phyloP scores from a whole-genome alignment of 768 basidiomycete species.

The Tricholoma terreum region DNA sequence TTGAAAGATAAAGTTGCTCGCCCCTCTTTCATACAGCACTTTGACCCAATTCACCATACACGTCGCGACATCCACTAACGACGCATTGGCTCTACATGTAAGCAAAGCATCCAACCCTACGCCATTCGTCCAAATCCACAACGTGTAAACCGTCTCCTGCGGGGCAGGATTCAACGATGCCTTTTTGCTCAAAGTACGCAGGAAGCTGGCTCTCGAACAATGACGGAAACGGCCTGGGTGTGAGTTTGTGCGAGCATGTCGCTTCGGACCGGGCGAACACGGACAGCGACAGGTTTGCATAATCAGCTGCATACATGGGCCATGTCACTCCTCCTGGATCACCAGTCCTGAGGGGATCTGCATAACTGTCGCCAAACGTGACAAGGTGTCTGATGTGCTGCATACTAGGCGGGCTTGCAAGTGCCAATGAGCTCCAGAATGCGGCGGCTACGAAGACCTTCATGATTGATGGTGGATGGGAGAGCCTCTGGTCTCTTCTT shows the following conservation, averaged over 20 bases:
- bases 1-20: constrained; percentile 66
- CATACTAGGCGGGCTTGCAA: constrained; percentile 11
- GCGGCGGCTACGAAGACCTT: neutral
- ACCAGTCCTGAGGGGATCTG: constrained; percentile 43
- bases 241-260: constrained; percentile 63
- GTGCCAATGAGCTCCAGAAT: neutral
- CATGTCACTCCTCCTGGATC: constrained; percentile 51
- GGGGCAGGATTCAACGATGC: constrained; percentile 37
- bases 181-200: no score
- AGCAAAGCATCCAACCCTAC: constrained; percentile 53
- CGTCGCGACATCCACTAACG: constrained; percentile 52
- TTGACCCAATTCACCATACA: constrained; percentile 64
- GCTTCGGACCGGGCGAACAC: constrained; percentile 63
- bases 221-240: constrained; percentile 53
- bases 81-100: constrained; percentile 49
- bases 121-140: constrained; percentile 72
- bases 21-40: constrained; percentile 52
- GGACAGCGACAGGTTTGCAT: constrained; percentile 49
- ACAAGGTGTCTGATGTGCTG: constrained; percentile 61
- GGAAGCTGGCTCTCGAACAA: no score
- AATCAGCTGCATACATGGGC: constrained; percentile 59
- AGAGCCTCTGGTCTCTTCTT: neutral
- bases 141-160: constrained; percentile 53
- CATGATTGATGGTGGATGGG: neutral
- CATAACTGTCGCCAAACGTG: constrained; percentile 68